Evolutionary conservation across 2,329 filamentous ascomycete species (phyloP).

Genomic region (Apiospora rasikravindrae): DNA sequence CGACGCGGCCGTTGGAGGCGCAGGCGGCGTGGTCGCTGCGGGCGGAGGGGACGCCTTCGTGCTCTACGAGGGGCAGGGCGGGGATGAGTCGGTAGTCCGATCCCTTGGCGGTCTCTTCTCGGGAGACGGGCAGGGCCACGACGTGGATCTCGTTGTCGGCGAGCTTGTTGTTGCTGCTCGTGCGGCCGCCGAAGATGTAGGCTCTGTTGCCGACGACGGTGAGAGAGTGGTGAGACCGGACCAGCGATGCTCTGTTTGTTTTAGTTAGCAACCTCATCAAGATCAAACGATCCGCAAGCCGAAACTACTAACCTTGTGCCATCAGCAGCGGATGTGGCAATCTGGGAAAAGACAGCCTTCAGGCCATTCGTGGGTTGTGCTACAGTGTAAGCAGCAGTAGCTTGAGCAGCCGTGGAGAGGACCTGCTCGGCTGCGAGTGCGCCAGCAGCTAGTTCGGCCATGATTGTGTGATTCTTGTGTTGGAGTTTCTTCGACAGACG

Average conservation of each 20-base stretch:
- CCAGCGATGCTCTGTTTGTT: conserved; percentile 42
- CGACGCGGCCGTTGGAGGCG: conserved; percentile 38
- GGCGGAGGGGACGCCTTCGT: conserved; percentile 37
- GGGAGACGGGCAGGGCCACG: conserved; percentile 51
- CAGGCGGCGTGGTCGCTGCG: conserved; percentile 44
- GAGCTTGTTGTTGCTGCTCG: conserved; percentile 40
- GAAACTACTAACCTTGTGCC: conserved; percentile 36
- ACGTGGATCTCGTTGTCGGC: conserved; percentile 58
- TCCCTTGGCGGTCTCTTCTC: conserved; percentile 38
- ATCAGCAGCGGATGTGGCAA: conserved; percentile 43
- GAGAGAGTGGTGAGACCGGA: conserved; percentile 55
- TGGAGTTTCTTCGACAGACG: not conserved
- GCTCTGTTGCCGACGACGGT: conserved; percentile 58
- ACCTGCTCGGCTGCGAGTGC: conserved; percentile 46
- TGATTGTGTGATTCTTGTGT: conserved; percentile 25
- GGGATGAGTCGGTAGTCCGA: conserved; percentile 42
- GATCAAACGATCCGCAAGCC: not conserved
- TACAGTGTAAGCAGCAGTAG: conserved; percentile 48
- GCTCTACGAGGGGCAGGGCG: conserved; percentile 35
- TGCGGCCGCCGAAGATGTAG: conserved; percentile 61
- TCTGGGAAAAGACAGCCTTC: conserved; percentile 53
- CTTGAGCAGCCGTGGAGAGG: conserved; percentile 46
- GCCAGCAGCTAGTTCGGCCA: conserved; percentile 47
- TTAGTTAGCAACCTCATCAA: not conserved
- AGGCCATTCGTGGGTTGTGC: conserved; percentile 58